Evolutionary conservation across 2,329 filamentous ascomycete species (phyloP).

Genomic region (Fusarium sp.): DNA sequence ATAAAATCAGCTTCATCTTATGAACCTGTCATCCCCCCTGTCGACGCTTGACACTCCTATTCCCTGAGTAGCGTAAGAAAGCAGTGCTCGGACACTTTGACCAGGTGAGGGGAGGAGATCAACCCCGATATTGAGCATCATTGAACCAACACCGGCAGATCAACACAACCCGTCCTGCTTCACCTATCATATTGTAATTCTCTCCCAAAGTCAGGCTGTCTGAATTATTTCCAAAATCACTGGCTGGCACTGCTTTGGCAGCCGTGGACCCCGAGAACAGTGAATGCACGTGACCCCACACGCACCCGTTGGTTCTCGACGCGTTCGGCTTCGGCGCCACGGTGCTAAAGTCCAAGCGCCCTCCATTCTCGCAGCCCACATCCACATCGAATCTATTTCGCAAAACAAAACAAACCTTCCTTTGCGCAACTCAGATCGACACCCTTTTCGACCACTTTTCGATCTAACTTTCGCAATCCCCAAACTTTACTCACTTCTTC

Average conservation of each 20-base stretch:
- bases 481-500: neutral
- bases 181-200: neutral
- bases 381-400: constrained; percentile 22
- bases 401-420: constrained; percentile 41
- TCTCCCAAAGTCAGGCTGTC: neutral
- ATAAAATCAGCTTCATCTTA: constrained; percentile 34
- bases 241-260: constrained; percentile 11
- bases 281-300: constrained; percentile 18
- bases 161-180: neutral
- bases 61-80: neutral
- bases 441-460: constrained; percentile 5
- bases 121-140: neutral
- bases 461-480: constrained; percentile 9
- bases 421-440: constrained; percentile 21
- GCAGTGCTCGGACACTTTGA: neutral
- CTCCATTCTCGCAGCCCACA: constrained; percentile 28
- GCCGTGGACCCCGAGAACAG: constrained; percentile 22
- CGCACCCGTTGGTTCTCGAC: constrained; percentile 13
- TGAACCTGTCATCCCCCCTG: constrained; percentile 17
- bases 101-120: neutral
- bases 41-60: constrained; percentile 11
- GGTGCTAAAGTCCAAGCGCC: constrained; percentile 14
- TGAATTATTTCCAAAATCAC: neutral
- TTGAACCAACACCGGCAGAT: neutral
- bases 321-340: constrained; percentile 15